Evolutionary conservation across 257 asterid species (phyloP).

Genomic region (Gynochthodes officinalis): DNA sequence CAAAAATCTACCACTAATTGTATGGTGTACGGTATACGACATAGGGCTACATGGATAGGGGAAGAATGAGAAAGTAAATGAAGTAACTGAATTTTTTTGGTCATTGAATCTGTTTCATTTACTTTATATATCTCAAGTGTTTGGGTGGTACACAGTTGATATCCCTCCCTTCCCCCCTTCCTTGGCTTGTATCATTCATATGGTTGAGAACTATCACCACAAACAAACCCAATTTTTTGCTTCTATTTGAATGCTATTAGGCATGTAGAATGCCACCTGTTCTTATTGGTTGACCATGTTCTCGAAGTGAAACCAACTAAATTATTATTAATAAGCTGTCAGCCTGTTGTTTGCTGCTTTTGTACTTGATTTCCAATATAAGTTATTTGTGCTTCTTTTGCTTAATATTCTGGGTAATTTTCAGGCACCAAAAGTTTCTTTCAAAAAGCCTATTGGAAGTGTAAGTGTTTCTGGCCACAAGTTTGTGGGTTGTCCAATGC

Average conservation of each 20-base stretch:
- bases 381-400: background rate
- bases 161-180: too few species aligned
- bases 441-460: constrained; percentile 95
- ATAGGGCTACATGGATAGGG: background rate
- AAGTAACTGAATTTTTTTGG: background rate
- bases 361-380: background rate
- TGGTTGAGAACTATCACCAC: background rate
- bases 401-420: background rate
- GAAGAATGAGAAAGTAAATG: background rate
- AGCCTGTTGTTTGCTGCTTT: background rate
- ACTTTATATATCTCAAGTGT: background rate
- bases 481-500: constrained; percentile 98
- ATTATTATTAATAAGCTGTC: background rate
- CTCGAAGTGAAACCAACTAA: background rate
- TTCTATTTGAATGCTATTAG: background rate
- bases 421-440: constrained; percentile 90
- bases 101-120: background rate
- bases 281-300: background rate
- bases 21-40: background rate
- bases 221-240: background rate
- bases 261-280: background rate
- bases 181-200: too few species aligned
- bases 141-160: background rate
- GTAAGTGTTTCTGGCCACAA: constrained; percentile 97
- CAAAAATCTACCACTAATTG: background rate